A percentile compares a stretch with the other conserved stretches of the same genome.
These are phyloP conservation scores for Eremothecium coryli DNA, from an alignment of 1,139 yeast species.

Conservation along the genomic window DNA sequence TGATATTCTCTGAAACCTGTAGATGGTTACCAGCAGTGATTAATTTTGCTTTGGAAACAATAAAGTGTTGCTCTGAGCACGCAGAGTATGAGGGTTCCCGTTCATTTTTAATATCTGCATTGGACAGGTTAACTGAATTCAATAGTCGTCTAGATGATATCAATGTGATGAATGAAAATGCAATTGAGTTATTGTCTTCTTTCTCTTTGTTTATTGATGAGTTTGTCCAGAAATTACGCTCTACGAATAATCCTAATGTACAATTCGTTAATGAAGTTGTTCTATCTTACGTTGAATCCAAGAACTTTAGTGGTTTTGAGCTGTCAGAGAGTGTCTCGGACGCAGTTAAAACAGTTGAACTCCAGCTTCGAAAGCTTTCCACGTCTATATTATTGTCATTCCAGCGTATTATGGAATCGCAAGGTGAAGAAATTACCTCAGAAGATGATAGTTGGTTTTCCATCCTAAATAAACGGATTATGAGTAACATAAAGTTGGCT, in stretches of 20 bases:
- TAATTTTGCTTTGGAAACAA: slow-evolving; percentile 36
- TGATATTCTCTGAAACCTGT: slow-evolving; percentile 12
- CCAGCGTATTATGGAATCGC: slow-evolving; percentile 44
- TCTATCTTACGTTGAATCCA: slow-evolving; percentile 31
- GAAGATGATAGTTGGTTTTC: slow-evolving; percentile 63
- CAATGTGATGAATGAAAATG: slow-evolving; percentile 15
- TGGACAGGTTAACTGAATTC: slow-evolving; percentile 12
- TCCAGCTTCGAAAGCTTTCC: slow-evolving; percentile 42
- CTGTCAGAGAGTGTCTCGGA: slow-evolving; percentile 9
- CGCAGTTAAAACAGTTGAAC: slow-evolving; percentile 39
- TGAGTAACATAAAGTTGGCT: slow-evolving; percentile 34
- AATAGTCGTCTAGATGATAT: slow-evolving; percentile 9
- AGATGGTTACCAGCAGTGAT: slow-evolving; percentile 43
- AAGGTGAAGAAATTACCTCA: slow-evolving; percentile 33
- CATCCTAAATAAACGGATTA: slow-evolving; percentile 39
- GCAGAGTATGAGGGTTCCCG: slow-evolving; percentile 11
- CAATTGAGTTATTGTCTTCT: slow-evolving; percentile 18
- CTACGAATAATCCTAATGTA: slow-evolving; percentile 32
- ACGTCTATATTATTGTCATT: slow-evolving; percentile 56
- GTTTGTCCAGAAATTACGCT: slow-evolving; percentile 18
- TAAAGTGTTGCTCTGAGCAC: slow-evolving; percentile 6
- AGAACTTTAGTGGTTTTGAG: slow-evolving; percentile 35
- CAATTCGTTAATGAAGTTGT: slow-evolving; percentile 37
- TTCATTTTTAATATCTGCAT: slow-evolving; percentile 16
- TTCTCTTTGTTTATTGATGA: slow-evolving; percentile 20